Base-by-base conservation (phyloP, 192 early-diverging fungal genomes). In the Entomortierella lignicola region DNA sequence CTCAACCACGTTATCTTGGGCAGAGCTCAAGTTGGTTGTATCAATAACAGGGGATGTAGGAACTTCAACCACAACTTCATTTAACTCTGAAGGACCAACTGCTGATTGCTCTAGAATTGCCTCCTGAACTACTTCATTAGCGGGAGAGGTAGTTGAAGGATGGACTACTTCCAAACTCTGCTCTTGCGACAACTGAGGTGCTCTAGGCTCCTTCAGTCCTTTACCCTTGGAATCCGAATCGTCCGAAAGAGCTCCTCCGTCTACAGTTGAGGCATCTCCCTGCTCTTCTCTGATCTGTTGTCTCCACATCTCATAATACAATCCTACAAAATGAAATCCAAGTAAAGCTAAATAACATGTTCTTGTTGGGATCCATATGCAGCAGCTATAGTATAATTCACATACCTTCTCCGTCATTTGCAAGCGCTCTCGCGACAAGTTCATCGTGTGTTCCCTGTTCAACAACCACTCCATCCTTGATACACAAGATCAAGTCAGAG, bases 281-380 rank as follows among this genome's bases (percentile, higher is more conserved):
- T 27, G 44, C 12, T 91, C 88, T 60, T 94, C 92, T 5, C 84
- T 80, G 41, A 93, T 83, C 88, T 98, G 96, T 70, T 94, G 92
- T 69, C 92, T 91, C 97, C 96, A 97, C 94, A 97, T 95, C 60
- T 91, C 88, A 65, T 89, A 93, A 70, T 98, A 97, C 2, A 93
- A 87, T 7, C 92, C 93, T 85, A 43, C 15, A 37, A 37, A 37
- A 37, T 37, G 34, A 4, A 10, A 37, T 37, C n/a, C n/a, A n/a
- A n/a, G n/a, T n/a, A n/a, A n/a, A n/a, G n/a, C n/a, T n/a, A n/a
- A n/a, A n/a, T n/a, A n/a, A n/a, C n/a, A n/a, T n/a, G n/a, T n/a
- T n/a, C n/a, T n/a, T n/a, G n/a, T n/a, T n/a, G n/a, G n/a, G n/a
- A n/a, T n/a, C n/a, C n/a, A n/a, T n/a, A 37, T 37, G 34, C 34